These are phyloP conservation scores for Coemansia sp. DNA, from an alignment of 192 early-diverging fungal species.

Conservation along the genomic window DNA sequence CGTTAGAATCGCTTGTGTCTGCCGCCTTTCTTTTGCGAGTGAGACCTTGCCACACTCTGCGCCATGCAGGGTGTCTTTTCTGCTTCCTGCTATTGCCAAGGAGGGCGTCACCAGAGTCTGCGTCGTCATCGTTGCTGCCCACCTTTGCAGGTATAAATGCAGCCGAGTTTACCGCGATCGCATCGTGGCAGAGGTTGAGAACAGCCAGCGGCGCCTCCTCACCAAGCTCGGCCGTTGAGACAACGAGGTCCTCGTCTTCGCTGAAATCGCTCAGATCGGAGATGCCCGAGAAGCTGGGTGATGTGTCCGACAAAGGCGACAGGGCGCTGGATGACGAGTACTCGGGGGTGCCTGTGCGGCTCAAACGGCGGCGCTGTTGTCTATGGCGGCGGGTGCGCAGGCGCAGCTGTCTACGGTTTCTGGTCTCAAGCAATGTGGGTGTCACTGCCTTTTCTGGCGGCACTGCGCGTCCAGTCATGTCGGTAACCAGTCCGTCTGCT, in stretches of 20 bases:
- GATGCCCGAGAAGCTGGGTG: constrained; percentile 44
- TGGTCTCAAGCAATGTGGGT: constrained; percentile 45
- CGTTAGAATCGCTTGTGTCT: constrained; percentile 5
- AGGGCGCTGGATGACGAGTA: constrained; percentile 53
- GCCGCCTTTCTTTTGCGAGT: constrained; percentile 1
- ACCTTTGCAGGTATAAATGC: constrained; percentile 60
- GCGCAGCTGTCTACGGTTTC: constrained; percentile 42
- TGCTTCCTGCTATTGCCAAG: constrained; percentile 13
- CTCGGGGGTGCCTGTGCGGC: constrained; percentile 28
- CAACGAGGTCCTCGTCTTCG: constrained; percentile 50
- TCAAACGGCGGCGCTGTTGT: constrained; percentile 45
- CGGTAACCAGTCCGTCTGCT: constrained; percentile 46
- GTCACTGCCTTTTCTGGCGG: constrained; percentile 40
- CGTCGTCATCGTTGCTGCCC: constrained; percentile 3
- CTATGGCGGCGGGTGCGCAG: constrained; percentile 43
- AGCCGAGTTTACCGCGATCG: constrained; percentile 80
- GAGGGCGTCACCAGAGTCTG: constrained; percentile 28
- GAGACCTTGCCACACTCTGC: constrained; percentile 17
- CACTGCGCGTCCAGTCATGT: constrained; percentile 51
- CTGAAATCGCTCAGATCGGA: constrained; percentile 51
- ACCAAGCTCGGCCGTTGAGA: constrained; percentile 55
- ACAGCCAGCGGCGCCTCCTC: constrained; percentile 54
- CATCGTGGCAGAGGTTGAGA: constrained; percentile 60
- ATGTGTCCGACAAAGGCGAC: constrained; percentile 41
- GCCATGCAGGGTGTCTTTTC: constrained; percentile 27